A percentile compares a stretch with the other conserved stretches of the same genome.
These are phyloP conservation scores for Clohesyomyces aquaticus DNA, from an alignment of 495 filamentous ascomycete species.

Conservation along the genomic window DNA sequence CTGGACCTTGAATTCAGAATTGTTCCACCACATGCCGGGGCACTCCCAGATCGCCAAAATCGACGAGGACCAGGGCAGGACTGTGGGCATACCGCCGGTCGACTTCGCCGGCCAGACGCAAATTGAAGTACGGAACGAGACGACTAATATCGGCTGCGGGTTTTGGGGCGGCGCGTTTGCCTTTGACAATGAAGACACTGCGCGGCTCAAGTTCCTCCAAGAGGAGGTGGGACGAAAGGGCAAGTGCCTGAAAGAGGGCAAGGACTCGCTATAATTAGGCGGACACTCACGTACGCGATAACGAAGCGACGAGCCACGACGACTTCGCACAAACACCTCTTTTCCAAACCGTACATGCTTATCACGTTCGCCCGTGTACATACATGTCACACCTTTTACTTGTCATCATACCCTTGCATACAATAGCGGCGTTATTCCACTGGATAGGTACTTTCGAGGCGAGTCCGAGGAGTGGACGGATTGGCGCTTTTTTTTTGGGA, in stretches of 20 bases:
- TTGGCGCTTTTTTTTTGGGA: no score
- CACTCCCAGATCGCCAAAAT: constrained; percentile 34
- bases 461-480: no score
- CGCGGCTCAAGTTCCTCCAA: constrained; percentile 35
- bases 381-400: no score
- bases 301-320: no score
- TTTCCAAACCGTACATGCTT: no score
- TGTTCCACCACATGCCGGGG: constrained; percentile 46
- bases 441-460: no score
- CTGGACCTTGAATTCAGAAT: constrained; percentile 45
- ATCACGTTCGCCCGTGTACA: no score
- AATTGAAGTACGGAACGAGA: constrained; percentile 31
- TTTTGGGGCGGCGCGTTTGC: constrained; percentile 40
- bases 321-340: no score
- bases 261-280: constrained; percentile 1
- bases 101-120: constrained; percentile 38
- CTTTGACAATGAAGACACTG: constrained; percentile 26
- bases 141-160: constrained; percentile 44
- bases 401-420: no score
- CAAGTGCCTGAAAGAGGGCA: constrained; percentile 40
- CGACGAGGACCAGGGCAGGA: neutral
- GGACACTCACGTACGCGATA: neutral
- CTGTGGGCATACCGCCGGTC: constrained; percentile 35
- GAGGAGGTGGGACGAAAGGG: constrained; percentile 42
- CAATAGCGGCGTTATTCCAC: no score